phyloP scores from a whole-genome alignment of 768 basidiomycete species.

The Boletus rubescentipes region DNA sequence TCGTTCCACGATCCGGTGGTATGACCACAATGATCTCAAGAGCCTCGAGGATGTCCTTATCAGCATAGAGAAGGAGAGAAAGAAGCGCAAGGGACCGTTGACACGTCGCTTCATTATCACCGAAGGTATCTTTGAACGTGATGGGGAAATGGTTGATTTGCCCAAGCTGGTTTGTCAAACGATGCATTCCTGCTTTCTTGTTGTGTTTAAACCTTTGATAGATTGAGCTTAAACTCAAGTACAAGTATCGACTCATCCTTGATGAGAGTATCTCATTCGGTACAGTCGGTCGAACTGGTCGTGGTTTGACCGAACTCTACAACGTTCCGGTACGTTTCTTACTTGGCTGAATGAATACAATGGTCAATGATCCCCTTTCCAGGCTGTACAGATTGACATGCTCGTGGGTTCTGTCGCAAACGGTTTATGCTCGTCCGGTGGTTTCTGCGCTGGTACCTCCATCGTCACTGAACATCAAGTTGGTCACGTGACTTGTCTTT shows the following conservation, averaged over 20 bases:
- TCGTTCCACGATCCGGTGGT: conserved; percentile 91
- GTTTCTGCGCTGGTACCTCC: conserved; percentile 90
- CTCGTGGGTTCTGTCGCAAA: conserved; percentile 88
- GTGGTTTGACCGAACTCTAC: conserved; percentile 92
- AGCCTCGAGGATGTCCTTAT: conserved; percentile 88
- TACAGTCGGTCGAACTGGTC: conserved; percentile 87
- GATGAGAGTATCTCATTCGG: conserved; percentile 97
- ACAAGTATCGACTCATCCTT: conserved; percentile 93
- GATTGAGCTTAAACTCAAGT: conserved; percentile 93
- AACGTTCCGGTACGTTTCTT: conserved; percentile 74
- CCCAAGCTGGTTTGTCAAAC: conserved; percentile 76
- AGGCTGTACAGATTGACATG: conserved; percentile 93
- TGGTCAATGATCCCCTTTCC: neutral
- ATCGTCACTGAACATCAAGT: conserved; percentile 89
- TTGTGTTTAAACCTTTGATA: conserved; percentile 29
- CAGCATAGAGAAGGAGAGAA: conserved; percentile 82
- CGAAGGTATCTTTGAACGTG: conserved; percentile 95
- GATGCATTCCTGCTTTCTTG: neutral
- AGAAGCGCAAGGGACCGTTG: conserved; percentile 76
- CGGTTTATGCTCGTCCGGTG: conserved; percentile 80
- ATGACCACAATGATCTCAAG: conserved; percentile 91
- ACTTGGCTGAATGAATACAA: neutral
- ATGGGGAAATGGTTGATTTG: conserved; percentile 89
- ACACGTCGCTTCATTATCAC: conserved; percentile 95
- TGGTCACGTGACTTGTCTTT: conserved; percentile 8